phyloP scores from a whole-genome alignment of 306 rosid genomes.

The Rosa chinensis region DNA sequence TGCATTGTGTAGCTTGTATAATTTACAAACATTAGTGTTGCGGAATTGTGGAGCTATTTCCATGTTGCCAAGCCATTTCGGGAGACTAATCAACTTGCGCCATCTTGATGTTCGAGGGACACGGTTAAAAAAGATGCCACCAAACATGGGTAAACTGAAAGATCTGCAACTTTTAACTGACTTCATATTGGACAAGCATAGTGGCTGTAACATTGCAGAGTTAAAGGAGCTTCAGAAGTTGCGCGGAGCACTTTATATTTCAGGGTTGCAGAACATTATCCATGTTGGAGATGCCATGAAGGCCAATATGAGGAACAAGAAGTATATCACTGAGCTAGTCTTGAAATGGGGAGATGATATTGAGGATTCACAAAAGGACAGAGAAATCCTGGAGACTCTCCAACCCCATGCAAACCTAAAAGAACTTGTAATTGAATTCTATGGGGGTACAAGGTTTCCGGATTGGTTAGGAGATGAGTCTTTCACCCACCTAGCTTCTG shows the following conservation, averaged over 20 bases:
- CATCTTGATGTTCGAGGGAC: constrained; percentile 28
- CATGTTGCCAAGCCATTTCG: constrained; percentile 13
- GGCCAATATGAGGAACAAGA: constrained; percentile 9
- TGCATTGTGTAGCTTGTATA: constrained; percentile 10
- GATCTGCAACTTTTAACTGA: constrained; percentile 10
- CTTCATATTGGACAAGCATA: not conserved
- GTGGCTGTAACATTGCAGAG: constrained; percentile 15
- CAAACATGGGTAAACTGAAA: constrained; percentile 20
- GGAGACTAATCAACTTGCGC: constrained; percentile 20
- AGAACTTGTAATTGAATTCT: not conserved
- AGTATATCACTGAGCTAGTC: constrained; percentile 11
- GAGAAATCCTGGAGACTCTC: constrained; percentile 9
- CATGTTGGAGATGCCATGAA: constrained; percentile 17
- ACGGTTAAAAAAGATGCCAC: constrained; percentile 8
- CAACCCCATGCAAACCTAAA: constrained; percentile 16
- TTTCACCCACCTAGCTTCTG: not conserved
- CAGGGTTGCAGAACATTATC: constrained; percentile 14
- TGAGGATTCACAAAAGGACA: not conserved
- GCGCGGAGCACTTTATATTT: constrained; percentile 12
- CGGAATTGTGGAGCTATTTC: constrained; percentile 14
- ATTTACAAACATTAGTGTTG: constrained; percentile 26
- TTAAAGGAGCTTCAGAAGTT: constrained; percentile 19
- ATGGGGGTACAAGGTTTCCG: constrained; percentile 22
- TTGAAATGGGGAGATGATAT: constrained; percentile 15
- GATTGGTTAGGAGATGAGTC: not conserved